Conservation (phyloP, 1,284 basidiomycete species). For the Neotropicomus parvogracilis region DNA sequence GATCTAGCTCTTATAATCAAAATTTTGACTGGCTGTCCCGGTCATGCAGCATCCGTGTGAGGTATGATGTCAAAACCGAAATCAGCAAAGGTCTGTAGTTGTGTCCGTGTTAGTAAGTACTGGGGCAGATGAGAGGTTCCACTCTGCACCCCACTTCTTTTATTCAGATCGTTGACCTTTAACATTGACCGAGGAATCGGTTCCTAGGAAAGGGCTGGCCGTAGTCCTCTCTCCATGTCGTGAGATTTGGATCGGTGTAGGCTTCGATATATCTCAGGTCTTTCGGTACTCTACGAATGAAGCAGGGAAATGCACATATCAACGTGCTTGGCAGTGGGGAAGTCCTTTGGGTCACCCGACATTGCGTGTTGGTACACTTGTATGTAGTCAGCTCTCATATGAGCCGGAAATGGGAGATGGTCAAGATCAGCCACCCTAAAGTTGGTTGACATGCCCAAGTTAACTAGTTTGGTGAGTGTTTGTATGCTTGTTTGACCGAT, state of each 20-base stretch:
- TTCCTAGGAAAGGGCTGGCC: conserved; percentile 33
- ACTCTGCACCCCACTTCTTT: not conserved
- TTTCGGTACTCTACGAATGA: not conserved
- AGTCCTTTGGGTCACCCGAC: conserved; percentile 68
- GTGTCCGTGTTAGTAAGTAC: not conserved
- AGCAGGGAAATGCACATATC: conserved; percentile 38
- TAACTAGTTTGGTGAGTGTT: conserved; percentile 32
- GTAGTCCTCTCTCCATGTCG: conserved; percentile 38
- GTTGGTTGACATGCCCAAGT: conserved; percentile 55
- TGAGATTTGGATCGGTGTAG: conserved; percentile 42
- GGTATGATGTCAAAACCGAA: conserved; percentile 1
- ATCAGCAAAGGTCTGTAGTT: not conserved
- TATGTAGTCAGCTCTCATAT: conserved; percentile 68
- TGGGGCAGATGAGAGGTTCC: not conserved
- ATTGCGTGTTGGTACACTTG: conserved; percentile 66
- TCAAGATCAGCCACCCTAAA: conserved; percentile 55
- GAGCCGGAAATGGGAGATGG: conserved; percentile 56
- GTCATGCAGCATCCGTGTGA: not conserved
- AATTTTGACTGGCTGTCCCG: not conserved
- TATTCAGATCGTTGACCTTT: not conserved
- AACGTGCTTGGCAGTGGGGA: conserved; percentile 65
- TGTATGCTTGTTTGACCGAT: not conserved
- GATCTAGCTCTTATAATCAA: not conserved
- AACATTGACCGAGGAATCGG: conserved; percentile 31
- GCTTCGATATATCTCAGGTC: conserved; percentile 32